Percentiles rank a stretch among this genome's conserved stretches.
phyloP scores from a whole-genome alignment of 495 filamentous ascomycete genomes.

The Aspergillus sparsus region DNA sequence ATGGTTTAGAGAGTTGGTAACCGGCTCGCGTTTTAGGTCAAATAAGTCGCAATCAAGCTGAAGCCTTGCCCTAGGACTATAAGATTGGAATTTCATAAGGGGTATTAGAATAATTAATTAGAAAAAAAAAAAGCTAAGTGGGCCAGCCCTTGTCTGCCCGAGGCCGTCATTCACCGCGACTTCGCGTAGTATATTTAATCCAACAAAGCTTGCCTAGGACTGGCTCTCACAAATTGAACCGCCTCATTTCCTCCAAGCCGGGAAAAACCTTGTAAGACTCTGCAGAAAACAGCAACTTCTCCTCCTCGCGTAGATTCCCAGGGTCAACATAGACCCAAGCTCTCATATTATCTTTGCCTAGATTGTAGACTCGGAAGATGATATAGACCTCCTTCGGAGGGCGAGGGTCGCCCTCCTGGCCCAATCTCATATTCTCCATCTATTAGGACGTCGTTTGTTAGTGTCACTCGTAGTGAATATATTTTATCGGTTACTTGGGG shows the following conservation, averaged over 20 bases:
- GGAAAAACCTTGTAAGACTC: conserved; percentile 9
- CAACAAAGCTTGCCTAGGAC: too few species aligned
- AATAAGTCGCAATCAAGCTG: too few species aligned
- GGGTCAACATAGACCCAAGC: conserved; percentile 5
- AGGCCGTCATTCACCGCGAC: too few species aligned
- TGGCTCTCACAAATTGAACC: neutral
- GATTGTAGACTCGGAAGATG: conserved; percentile 3
- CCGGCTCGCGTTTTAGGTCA: too few species aligned
- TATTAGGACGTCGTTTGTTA: neutral
- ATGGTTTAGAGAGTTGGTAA: too few species aligned
- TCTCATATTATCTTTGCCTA: conserved; percentile 3
- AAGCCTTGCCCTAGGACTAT: too few species aligned
- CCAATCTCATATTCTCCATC: conserved; percentile 5
- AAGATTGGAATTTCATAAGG: too few species aligned
- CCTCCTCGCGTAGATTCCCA: neutral
- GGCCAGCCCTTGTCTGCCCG: too few species aligned
- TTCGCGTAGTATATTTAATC: too few species aligned
- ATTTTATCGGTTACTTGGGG: neutral
- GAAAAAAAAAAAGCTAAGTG: too few species aligned
- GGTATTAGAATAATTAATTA: too few species aligned
- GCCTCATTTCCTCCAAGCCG: neutral
- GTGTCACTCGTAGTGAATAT: neutral
- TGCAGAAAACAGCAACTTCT: neutral
- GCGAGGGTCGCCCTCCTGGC: too few species aligned
- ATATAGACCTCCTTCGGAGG: conserved; percentile 4